A percentile compares a stretch with the other conserved stretches of the same genome.
These are phyloP conservation scores for Erysiphe pulchra DNA, from an alignment of 2,329 filamentous ascomycete genomes.

Conservation along the genomic window DNA sequence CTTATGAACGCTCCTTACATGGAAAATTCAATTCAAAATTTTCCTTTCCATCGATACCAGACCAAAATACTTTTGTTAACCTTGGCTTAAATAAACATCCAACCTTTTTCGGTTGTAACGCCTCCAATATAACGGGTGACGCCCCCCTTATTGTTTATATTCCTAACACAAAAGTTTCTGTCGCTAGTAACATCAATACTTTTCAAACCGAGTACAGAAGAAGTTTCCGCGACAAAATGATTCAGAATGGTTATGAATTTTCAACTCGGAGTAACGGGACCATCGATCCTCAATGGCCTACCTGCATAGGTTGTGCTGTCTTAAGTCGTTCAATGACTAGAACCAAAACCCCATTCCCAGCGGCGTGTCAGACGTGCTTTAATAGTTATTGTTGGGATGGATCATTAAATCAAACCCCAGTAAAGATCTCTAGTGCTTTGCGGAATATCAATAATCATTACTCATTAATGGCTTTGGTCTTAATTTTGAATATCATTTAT, in stretches of 20 bases:
- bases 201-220: conserved; percentile 40
- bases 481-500: no score
- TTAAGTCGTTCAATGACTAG: conserved; percentile 50
- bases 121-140: conserved; percentile 28
- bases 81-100: conserved; percentile 47
- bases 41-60: conserved; percentile 45
- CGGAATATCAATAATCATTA: no score
- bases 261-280: conserved; percentile 67
- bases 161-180: conserved; percentile 60
- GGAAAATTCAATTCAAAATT: conserved; percentile 36
- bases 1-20: conserved; percentile 39
- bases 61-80: conserved; percentile 55
- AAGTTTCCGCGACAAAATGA: conserved; percentile 47
- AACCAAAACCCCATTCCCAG: conserved; percentile 41
- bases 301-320: conserved; percentile 73
- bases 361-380: conserved; percentile 55
- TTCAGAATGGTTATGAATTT: conserved; percentile 64
- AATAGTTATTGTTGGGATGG: conserved; percentile 80
- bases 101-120: conserved; percentile 59
- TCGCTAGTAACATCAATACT: conserved; percentile 55
- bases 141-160: conserved; percentile 65
- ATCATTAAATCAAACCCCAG: conserved; percentile 1
- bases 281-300: conserved; percentile 45
- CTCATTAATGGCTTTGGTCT: no score
- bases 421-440: no score